Base-by-base conservation (phyloP, 805 yeast species). In the Ogataea corticis region DNA sequence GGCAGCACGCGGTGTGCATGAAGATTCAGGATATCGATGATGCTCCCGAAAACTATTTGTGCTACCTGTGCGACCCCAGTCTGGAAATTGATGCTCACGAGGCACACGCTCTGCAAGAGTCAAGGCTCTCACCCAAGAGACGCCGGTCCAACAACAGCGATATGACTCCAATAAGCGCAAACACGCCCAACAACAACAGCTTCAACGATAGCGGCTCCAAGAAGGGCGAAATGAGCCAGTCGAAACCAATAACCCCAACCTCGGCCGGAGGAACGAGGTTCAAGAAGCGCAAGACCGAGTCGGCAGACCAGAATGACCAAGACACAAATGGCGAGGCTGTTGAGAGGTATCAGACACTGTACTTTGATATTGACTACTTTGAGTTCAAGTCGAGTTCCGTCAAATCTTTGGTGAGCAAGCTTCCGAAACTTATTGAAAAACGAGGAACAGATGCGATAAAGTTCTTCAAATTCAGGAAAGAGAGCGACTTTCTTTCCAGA, bases 1-100 rank as follows among this genome's bases (percentile, higher is more conserved):
- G 97, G 97, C 97, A 91, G 62, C 98, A 91, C 68, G 90, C 94
- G 21, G 73, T 79, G n/a, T 91, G 98, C 66, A 87, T 89, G 79
- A 85, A 85, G 7, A 87, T 87, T 46, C 72, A 72, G 36, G 78
- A 83, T 36, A 80, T 78, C 46, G 85, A 79, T 32, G 83, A 85
- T 40, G 95, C 83, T 0, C 96, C 96, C 0, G 96, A 89, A 45
- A 80, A 80, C 42, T 91, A 86, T 61, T 70, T 79, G 23, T 91
- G 98, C 61, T 87, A 86, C 59, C 73, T 73, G 38, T 91, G 98
- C 67, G 84, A 83, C 45, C 62, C 68, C 37, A 45, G 51, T 18
- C 69, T 71, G 45, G 64, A 66, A 39, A 70, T 80, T 33, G 72
- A 77, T 51, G 64, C 76, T 0, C 64, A 60, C 16, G 54, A 50